Evolutionary conservation across 1,284 basidiomycete genomes (phyloP), one percentile per base, ranked within the genome.

Genomic region (Cutaneotrichosporon sp.): DNA sequence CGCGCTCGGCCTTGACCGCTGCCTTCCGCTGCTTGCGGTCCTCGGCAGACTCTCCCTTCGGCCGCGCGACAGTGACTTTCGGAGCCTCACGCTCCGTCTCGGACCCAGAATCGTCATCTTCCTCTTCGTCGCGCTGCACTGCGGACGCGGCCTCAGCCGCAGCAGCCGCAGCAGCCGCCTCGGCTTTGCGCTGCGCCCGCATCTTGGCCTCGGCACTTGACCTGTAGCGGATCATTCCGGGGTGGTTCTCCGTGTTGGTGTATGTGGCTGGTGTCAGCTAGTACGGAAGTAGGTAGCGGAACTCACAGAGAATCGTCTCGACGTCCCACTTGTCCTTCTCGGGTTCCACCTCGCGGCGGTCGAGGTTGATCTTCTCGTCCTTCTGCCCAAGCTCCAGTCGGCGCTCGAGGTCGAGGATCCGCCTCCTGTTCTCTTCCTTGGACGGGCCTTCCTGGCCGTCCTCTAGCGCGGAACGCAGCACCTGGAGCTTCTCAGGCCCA

Each of bases 241-340:
- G 92, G 68, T 96, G 92, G 67, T 97, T 97, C 70, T 94, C 93
- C 4, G 94, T 79, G 67, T 93, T 97, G 16, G 89, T 88, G 70
- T 92, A 92, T 1, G 91, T 96, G n/a, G 86, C 91, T 94, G 66
- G 16, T 8, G 39, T 52, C 27, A 48, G 46, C 5, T 16, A 38
- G 12, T 38, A 20, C 10, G 10, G 8, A 5, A 14, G 29, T 4
- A 14, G 17, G 7, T 27, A 9, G 3, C 33, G 6, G 17, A 25
- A 79, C 87, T 72, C 69, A 93, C 92, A 85, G 2, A 97, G 78
- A 47, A 97, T 87, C 0, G 89, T 93, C 75, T 97, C 90, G 54
- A 89, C 92, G 70, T 97, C 92, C 92, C 93, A 97, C 56, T 84
- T 79, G 56, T 89, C 85, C 61, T 84, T 83, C 48, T 84, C 82